Conservation (phyloP, 805 yeast genomes). For the Ogataea wickerhamii region DNA sequence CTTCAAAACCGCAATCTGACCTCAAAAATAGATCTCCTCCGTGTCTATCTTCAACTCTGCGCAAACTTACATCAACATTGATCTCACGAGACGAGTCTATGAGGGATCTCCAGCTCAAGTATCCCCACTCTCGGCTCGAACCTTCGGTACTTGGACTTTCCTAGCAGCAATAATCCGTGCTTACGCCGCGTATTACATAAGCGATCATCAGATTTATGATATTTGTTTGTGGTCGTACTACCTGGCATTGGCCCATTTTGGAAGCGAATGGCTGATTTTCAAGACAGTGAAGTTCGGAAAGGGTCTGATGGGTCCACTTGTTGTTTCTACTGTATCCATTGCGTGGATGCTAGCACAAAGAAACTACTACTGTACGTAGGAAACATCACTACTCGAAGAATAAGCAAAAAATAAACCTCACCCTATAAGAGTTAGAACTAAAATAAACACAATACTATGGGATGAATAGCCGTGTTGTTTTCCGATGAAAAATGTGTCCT, state of each 20-base stretch:
- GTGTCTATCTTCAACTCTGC: conserved; percentile 90
- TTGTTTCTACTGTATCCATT: conserved; percentile 71
- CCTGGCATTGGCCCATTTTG: conserved; percentile 82
- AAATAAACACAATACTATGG: background rate
- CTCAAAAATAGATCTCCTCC: conserved; percentile 51
- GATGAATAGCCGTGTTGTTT: too few species aligned
- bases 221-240: conserved; percentile 75
- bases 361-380: conserved; percentile 48
- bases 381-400: background rate
- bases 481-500: too few species aligned
- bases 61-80: conserved; percentile 74
- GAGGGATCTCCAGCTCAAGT: conserved; percentile 58
- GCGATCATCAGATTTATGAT: conserved; percentile 67
- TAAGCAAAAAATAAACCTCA: background rate
- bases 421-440: background rate
- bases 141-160: conserved; percentile 98
- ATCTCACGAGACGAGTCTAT: conserved; percentile 78
- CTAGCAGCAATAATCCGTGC: conserved; percentile 79
- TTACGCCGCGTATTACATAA: conserved; percentile 78
- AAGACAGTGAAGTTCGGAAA: conserved; percentile 80
- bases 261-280: conserved; percentile 75
- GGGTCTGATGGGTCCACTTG: conserved; percentile 85
- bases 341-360: conserved; percentile 78
- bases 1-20: conserved; percentile 10
- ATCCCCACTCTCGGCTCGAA: conserved; percentile 73